Evolutionary conservation across 1,284 basidiomycete species (phyloP).

Genomic region (Apiotrichum veenhuisii): DNA sequence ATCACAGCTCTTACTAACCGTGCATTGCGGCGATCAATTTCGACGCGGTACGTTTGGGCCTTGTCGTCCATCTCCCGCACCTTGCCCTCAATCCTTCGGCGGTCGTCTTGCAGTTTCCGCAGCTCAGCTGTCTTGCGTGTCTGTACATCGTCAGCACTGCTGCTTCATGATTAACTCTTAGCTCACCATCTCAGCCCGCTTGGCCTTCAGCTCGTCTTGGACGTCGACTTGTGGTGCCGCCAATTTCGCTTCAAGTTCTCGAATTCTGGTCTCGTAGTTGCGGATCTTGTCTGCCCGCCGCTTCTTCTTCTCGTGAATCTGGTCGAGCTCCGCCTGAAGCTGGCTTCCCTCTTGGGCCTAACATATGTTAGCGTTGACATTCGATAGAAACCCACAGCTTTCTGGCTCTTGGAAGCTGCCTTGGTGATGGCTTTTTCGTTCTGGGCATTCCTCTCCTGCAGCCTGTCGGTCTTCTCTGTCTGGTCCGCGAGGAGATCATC

Average conservation of each 20-base stretch:
- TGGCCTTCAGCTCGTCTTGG: constrained; percentile 9
- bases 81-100: too few species aligned
- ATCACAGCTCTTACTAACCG: neutral
- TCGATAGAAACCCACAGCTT: neutral
- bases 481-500: neutral
- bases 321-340: neutral
- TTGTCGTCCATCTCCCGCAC: neutral
- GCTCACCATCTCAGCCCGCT: constrained; percentile 1
- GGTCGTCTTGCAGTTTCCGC: neutral
- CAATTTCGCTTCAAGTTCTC: neutral
- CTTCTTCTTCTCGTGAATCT: neutral
- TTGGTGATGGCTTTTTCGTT: neutral
- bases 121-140: neutral
- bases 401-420: neutral
- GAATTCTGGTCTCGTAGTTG: neutral
- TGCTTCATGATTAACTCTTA: neutral
- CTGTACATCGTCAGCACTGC: neutral
- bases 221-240: neutral
- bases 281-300: neutral
- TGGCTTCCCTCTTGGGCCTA: constrained; percentile 1
- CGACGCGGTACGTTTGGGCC: neutral
- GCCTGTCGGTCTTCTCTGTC: neutral
- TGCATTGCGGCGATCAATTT: constrained; percentile 4
- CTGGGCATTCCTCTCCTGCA: neutral
- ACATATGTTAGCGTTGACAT: neutral